Evolutionary conservation across 2,329 filamentous ascomycete species (phyloP).

Genomic region (Fusarium euwallaceae): DNA sequence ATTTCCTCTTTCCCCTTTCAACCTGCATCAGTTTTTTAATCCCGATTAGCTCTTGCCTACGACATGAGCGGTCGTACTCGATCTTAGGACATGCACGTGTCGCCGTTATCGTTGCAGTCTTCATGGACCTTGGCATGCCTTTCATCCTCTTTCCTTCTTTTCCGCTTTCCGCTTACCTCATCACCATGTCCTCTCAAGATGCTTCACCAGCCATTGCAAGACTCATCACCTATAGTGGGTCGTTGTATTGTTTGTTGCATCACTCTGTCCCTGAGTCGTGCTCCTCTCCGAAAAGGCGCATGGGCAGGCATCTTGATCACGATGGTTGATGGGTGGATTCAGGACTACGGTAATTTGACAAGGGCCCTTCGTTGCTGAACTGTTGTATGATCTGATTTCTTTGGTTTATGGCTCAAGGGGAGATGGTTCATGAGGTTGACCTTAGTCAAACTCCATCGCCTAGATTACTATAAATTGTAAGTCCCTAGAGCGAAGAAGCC

Average conservation of each 20-base stretch:
- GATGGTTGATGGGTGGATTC: neutral
- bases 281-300: neutral
- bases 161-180: neutral
- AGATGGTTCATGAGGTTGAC: neutral
- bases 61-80: neutral
- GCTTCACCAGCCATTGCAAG: neutral
- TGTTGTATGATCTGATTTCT: neutral
- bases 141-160: neutral
- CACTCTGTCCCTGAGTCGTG: neutral
- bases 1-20: neutral
- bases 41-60: neutral
- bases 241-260: neutral
- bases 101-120: conserved; percentile 8
- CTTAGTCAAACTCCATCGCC: neutral
- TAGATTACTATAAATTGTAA: neutral
- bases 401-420: neutral
- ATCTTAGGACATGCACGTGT: neutral
- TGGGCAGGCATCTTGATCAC: neutral
- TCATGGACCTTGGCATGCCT: neutral
- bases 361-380: neutral
- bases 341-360: neutral
- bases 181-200: neutral
- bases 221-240: neutral
- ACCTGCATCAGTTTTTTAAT: neutral
- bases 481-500: neutral